phyloP scores from a whole-genome alignment of 345 rosid genomes.

The Rhodamnia rubescens region DNA sequence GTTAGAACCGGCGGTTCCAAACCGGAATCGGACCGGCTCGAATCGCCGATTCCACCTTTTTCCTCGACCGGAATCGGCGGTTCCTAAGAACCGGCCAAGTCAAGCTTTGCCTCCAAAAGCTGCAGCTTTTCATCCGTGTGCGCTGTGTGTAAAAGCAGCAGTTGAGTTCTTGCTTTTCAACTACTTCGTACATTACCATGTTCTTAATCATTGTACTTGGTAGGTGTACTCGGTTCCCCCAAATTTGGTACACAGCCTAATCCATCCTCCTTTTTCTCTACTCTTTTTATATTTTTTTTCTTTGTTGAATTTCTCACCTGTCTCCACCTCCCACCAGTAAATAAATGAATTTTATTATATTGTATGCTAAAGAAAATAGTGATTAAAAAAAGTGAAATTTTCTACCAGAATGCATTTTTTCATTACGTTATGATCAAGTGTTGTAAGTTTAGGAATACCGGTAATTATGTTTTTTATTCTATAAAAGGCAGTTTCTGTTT shows the following conservation, averaged over 20 bases:
- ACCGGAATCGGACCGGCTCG: too few relatives aligned
- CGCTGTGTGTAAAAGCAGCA: background rate
- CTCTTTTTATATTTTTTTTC: background rate
- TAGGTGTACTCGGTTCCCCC: background rate
- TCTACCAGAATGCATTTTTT: background rate
- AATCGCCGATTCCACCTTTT: too few relatives aligned
- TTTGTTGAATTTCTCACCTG: background rate
- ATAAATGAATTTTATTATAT: background rate
- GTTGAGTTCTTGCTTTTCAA: background rate
- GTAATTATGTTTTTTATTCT: background rate
- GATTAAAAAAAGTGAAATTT: background rate
- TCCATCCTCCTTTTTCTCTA: background rate
- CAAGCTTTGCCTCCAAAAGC: background rate
- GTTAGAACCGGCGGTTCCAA: too few relatives aligned
- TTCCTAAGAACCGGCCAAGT: too few relatives aligned
- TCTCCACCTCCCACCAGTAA: background rate
- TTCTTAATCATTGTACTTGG: background rate
- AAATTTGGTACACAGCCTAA: background rate
- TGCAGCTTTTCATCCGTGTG: background rate
- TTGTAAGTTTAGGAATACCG: background rate
- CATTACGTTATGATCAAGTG: background rate
- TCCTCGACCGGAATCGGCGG: too few relatives aligned
- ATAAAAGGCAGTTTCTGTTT: background rate
- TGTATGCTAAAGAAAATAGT: background rate
- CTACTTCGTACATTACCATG: background rate